Evolutionary conservation across 1,139 yeast genomes (phyloP), one percentile per base, ranked within the genome.

Genomic region (Wickerhamiella infanticola): DNA sequence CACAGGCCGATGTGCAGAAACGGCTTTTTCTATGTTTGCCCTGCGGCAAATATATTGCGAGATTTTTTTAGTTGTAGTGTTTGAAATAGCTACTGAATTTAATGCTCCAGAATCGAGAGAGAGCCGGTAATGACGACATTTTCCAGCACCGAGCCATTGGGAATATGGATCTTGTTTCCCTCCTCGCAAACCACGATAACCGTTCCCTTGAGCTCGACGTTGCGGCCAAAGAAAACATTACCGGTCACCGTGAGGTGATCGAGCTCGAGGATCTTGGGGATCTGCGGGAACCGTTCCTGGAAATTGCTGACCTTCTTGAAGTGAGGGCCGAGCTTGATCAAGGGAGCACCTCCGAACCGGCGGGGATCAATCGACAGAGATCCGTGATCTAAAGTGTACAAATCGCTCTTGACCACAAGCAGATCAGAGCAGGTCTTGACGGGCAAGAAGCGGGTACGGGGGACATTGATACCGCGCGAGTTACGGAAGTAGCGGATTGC

Each of bases 181-280:
- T 90, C 98, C 52, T 90, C 88, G 67, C 97, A 88, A 48, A 90
- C 98, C 57, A 90, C 85, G 59, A 90, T 90, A 51, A 90, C 98
- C 11, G 98, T 90, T 53, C 98, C 98, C 73, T 84, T 90, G 61
- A 90, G 75, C 47, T 84, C 80, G 55, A 93, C 94, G 58, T 77
- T 79, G 65, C 84, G 84, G 59, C 98, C 98, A 58, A 90, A 74
- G 58, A 68, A 77, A 44, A 93, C 98, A 63, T 90, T 88, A 67
- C 98, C 98, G 47, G 98, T 90, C 56, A 90, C 88, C 47, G 98
- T 90, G 63, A 90, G 77, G 65, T 90, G 98, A 64, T 90, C 98
- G 60, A 90, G 77, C 69, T 90, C 98, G 59, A 90, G 75, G 57
- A 90, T 86, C 70, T 79, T 83, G 55, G 98, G 98, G 78, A 90